A percentile compares a stretch with the other conserved stretches of the same genome.
phyloP scores from a whole-genome alignment of 176 grass and related monocot species.

The Musa troglodytarum region DNA sequence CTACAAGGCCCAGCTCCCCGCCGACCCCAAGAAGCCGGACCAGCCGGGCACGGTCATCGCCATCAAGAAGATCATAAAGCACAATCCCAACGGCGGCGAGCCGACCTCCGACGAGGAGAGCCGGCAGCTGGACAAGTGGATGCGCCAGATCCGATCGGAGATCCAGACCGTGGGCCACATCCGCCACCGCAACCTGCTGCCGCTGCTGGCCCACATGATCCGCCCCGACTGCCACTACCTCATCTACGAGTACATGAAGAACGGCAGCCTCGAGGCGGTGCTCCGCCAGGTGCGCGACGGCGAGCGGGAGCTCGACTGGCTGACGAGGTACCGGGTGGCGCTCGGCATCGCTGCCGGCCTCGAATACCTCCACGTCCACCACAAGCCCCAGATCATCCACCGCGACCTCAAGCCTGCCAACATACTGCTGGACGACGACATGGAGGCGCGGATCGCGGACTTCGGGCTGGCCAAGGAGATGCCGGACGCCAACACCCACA shows the following conservation, averaged over 20 bases:
- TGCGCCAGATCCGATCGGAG: constrained; percentile 9
- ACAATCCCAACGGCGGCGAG: neutral
- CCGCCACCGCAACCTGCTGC: constrained; percentile 17
- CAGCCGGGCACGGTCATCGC: neutral
- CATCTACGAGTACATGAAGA: constrained; percentile 12
- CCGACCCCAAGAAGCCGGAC: neutral
- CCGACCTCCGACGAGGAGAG: constrained; percentile 4
- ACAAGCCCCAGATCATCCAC: neutral
- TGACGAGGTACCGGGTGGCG: neutral
- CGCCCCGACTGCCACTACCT: neutral
- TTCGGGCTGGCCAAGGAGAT: constrained; percentile 13
- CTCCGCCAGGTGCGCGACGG: neutral
- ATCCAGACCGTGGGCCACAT: neutral
- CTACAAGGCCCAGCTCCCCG: neutral
- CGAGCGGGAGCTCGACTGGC: neutral
- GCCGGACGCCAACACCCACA: neutral
- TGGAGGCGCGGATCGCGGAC: constrained; percentile 13
- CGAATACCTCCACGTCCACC: neutral
- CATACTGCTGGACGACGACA: constrained; percentile 5
- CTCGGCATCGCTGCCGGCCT: neutral
- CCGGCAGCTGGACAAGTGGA: constrained; percentile 2
- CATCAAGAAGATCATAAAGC: constrained; percentile 6
- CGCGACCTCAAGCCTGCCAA: constrained; percentile 17
- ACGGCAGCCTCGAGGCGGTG: constrained; percentile 1
- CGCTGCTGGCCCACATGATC: constrained; percentile 6